A percentile compares a stretch with the other conserved stretches of the same genome.
Evolutionary conservation across 2,329 filamentous ascomycete species (phyloP).

Genomic region (Apiospora rasikravindrae): DNA sequence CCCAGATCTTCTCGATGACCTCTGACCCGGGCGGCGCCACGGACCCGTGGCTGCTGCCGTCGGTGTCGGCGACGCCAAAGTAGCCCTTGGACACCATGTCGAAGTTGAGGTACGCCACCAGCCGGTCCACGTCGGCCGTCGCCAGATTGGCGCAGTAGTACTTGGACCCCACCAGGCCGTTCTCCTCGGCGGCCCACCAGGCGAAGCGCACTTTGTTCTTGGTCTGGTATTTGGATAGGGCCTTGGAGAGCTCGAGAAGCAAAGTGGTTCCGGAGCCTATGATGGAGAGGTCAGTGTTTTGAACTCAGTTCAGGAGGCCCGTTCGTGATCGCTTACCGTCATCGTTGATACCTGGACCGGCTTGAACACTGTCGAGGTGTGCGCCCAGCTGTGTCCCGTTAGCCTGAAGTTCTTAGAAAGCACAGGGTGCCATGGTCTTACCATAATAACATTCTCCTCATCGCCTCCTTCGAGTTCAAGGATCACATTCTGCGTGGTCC

Average conservation of each 20-base stretch:
- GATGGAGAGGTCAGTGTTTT: background rate
- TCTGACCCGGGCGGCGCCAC: slow-evolving; percentile 41
- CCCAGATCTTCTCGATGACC: slow-evolving; percentile 40
- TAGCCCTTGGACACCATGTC: slow-evolving; percentile 43
- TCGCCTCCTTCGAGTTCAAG: slow-evolving; percentile 41
- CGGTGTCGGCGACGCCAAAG: slow-evolving; percentile 41
- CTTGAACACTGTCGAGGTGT: slow-evolving; percentile 39
- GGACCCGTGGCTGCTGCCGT: slow-evolving; percentile 43
- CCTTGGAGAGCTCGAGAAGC: slow-evolving; percentile 36
- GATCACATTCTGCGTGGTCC: slow-evolving; percentile 33
- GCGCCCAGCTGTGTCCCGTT: slow-evolving; percentile 31
- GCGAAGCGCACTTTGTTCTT: slow-evolving; percentile 40
- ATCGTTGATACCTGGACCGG: slow-evolving; percentile 40
- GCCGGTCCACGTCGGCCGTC: slow-evolving; percentile 33
- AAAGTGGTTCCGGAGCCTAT: slow-evolving; percentile 35
- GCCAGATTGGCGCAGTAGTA: slow-evolving; percentile 38
- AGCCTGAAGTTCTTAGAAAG: background rate
- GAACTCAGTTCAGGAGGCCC: no score
- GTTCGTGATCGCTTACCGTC: slow-evolving; percentile 24
- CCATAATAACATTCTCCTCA: slow-evolving; percentile 33
- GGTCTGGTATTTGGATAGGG: slow-evolving; percentile 31
- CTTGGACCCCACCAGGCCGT: slow-evolving; percentile 37
- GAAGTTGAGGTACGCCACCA: slow-evolving; percentile 43
- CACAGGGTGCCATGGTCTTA: background rate
- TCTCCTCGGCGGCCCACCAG: slow-evolving; percentile 41